Evolutionary conservation across 352 stramenopile genomes (phyloP), one percentile per base, ranked within the genome.

Genomic region (Pythium brachiatum): DNA sequence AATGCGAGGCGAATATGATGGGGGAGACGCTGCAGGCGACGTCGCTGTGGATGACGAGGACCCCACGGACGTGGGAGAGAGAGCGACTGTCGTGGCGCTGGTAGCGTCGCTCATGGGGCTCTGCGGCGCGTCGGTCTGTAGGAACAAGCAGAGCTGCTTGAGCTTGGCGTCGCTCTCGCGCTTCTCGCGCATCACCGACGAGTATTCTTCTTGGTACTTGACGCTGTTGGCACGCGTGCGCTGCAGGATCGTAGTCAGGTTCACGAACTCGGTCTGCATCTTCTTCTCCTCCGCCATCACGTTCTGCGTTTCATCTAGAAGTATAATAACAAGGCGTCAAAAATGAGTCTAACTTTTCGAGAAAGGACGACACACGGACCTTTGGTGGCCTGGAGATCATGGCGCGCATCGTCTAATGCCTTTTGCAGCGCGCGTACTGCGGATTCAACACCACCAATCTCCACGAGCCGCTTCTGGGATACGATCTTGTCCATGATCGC

Each of bases 401-500:
- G 56, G 26, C 84, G 87, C 25, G 79, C 78, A 7, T 81, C 69
- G 41, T 72, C 68, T 29, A 89, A 56, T 13, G 72, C 74, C 52
- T 78, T 81, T 27, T 83, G 79, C 31, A 87, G 70, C 51, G 78
- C 65, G 3, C 81, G 76, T 60, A 88, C 75, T 7, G 78, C 70
- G 27, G 74, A 76, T 39, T 91, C 78, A 55, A 83, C 78, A 31
- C 82, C 79, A 27, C 82, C 82, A 20, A 89, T 72, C 46, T 89
- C 79, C 60, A 83, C 81, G 0, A 91, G 67, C 12, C 76, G 70
- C 59, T 84, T 82, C 67, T 91, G 79, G 0, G 79, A 74, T 5
- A 77, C 58, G 31, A 88, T 61, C 34, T 81, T 88, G 50, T 80
- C 73, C 44, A 78, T 64, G n/a, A 87, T 72, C 1, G 79, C 78